phyloP scores from a whole-genome alignment of 768 basidiomycete genomes.

The Panaeolus cyanescens region DNA sequence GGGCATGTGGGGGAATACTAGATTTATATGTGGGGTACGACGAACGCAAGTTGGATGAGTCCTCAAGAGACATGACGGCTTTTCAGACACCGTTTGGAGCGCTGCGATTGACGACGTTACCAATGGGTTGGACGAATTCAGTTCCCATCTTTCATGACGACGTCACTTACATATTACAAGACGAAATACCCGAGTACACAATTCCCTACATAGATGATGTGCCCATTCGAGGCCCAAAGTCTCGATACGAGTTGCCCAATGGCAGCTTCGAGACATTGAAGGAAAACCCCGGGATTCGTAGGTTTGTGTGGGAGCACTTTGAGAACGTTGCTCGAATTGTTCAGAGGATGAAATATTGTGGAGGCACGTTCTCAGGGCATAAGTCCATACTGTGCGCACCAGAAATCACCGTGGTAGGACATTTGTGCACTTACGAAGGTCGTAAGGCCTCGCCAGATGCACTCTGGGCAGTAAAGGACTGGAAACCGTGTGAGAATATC shows the following conservation, averaged over 20 bases:
- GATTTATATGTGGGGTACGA: constrained; percentile 40
- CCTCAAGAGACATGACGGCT: constrained; percentile 37
- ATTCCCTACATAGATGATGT: constrained; percentile 21
- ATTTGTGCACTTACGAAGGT: constrained; percentile 34
- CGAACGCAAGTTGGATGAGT: constrained; percentile 24
- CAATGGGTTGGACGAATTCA: constrained; percentile 36
- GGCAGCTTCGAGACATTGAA: no score
- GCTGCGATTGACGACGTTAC: constrained; percentile 26
- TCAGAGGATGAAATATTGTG: no score
- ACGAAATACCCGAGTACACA: constrained; percentile 34
- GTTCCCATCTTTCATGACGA: constrained; percentile 18
- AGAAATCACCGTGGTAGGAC: constrained; percentile 17
- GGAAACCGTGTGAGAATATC: no score
- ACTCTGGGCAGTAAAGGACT: no score
- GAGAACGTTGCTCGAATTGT: no score
- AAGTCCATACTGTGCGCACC: constrained; percentile 22
- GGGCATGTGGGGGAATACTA: constrained; percentile 25
- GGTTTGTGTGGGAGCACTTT: no score
- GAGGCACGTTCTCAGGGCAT: constrained; percentile 26
- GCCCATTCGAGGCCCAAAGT: constrained; percentile 22
- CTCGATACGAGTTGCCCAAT: no score
- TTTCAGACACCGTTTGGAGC: constrained; percentile 38
- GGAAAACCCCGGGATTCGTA: no score
- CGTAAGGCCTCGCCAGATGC: neutral
- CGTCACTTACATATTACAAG: constrained; percentile 34